Conservation (phyloP, 371 early-diverging fungal genomes). For the Circinella umbellata region DNA sequence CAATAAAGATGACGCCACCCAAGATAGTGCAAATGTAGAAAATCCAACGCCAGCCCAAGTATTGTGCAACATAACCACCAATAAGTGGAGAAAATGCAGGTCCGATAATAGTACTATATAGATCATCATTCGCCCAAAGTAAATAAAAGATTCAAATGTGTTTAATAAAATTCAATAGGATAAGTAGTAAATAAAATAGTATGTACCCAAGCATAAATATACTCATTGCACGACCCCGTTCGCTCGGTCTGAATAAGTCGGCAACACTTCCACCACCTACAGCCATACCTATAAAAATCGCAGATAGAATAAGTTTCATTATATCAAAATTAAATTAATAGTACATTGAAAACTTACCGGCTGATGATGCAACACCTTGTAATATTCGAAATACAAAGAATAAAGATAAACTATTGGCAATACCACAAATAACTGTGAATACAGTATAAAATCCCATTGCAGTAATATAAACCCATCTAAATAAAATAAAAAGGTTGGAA, state of each 20-base stretch:
- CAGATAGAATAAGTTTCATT: neutral
- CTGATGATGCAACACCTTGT: slow-evolving; percentile 42
- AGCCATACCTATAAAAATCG: slow-evolving; percentile 17
- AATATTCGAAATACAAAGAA: slow-evolving; percentile 46
- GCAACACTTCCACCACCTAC: slow-evolving; percentile 48
- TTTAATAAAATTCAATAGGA: neutral
- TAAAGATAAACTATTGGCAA: slow-evolving; percentile 31
- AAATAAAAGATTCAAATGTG: neutral
- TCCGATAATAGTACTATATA: slow-evolving; percentile 53
- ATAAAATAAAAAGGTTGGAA: too few species aligned
- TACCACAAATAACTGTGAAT: slow-evolving; percentile 39
- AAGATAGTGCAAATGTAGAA: slow-evolving; percentile 57
- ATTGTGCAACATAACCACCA: slow-evolving; percentile 60
- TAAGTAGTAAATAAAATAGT: neutral
- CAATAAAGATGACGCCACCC: slow-evolving; percentile 47
- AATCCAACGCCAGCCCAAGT: slow-evolving; percentile 62
- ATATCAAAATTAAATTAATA: neutral
- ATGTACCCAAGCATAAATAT: slow-evolving; percentile 40
- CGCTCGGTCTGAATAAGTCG: slow-evolving; percentile 42
- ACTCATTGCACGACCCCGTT: slow-evolving; percentile 47
- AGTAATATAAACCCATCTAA: slow-evolving; percentile 33
- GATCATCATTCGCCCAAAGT: neutral
- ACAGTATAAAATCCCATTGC: slow-evolving; percentile 33
- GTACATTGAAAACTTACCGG: slow-evolving; percentile 17
- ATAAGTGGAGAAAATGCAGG: slow-evolving; percentile 60